Base-by-base conservation (phyloP, 345 rosid species). In the Gossypium longicalyx region DNA sequence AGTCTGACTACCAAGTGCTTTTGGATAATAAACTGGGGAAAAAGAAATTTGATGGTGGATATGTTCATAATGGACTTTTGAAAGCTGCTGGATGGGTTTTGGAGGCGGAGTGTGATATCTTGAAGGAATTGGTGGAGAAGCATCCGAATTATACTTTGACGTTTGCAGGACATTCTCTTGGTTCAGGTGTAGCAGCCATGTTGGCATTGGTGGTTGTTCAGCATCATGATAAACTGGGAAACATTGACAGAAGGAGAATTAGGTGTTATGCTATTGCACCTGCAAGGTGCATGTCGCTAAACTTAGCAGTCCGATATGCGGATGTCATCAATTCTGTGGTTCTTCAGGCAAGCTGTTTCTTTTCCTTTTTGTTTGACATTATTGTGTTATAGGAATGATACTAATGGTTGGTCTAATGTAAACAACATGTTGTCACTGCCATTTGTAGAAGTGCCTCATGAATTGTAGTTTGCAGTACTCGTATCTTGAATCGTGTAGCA, bases 201-300 rank as follows among this genome's bases (percentile, higher is more conserved):
- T 73, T 91, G 85, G 82, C 98, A 1, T 84, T 95, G 82, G 86
- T 91, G 59, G 94, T 84, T 71, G 94, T 84, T 77, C 79, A 71
- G 8, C 83, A 84, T 81, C 87, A 82, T 5, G 90, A 87, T 77
- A 88, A 85, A 80, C 77, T 93, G 81, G 97, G 90, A 68, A 81
- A 85, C 70, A 85, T 95, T 22, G 93, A 92, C 23, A 86, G 97
- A 75, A 88, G 78, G 76, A 88, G 94, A 80, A 84, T 95, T 15
- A 87, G 99, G 77, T 87, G 99, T 85, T 95, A 84, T 59, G 97
- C 98, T 44, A 89, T 93, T 57, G 98, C 99, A 25, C 98, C 99
- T 81, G 98, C 99, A 59, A 89, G 99, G 87, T 95, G 98, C 78
- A 91, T 95, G 96, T 93, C 99, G 0, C 86, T 95, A 71, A 95